Conservation (phyloP, 768 basidiomycete genomes). For the Brasilioporus rufonigricans region DNA sequence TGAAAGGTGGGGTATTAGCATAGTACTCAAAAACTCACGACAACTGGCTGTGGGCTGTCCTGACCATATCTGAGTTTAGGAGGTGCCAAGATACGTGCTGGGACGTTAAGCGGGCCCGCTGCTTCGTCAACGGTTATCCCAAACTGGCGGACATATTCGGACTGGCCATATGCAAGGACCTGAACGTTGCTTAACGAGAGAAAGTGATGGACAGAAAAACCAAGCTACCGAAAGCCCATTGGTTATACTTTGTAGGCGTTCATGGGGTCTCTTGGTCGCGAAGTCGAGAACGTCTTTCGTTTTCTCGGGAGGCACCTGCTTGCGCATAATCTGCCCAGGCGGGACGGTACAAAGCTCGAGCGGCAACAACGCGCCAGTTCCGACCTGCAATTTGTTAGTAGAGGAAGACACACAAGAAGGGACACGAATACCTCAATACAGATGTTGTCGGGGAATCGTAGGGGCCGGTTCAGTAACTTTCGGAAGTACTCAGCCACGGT, state of each 20-base stretch:
- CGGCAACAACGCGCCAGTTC: conserved; percentile 59
- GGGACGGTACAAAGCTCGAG: conserved; percentile 65
- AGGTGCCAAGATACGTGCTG: conserved; percentile 61
- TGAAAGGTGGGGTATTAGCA: background rate
- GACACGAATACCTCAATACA: conserved; percentile 65
- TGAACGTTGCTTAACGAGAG: conserved; percentile 19
- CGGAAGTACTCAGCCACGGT: conserved; percentile 66
- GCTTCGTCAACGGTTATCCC: conserved; percentile 60
- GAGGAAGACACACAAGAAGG: conserved; percentile 18
- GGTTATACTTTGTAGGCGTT: conserved; percentile 54
- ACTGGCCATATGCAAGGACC: conserved; percentile 69
- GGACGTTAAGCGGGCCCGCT: conserved; percentile 51
- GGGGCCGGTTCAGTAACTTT: conserved; percentile 46
- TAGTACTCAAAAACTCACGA: conserved; percentile 40
- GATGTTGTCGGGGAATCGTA: conserved; percentile 60
- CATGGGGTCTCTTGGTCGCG: conserved; percentile 59
- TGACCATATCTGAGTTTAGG: conserved; percentile 67
- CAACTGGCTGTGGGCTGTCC: conserved; percentile 51
- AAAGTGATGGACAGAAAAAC: background rate
- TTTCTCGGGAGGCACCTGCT: conserved; percentile 67
- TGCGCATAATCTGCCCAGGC: conserved; percentile 67
- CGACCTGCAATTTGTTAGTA: conserved; percentile 43
- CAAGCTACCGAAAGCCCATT: conserved; percentile 49
- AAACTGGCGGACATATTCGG: conserved; percentile 72
- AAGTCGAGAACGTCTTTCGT: conserved; percentile 63